These are phyloP conservation scores for Phytophthora kernoviae DNA, from an alignment of 352 stramenopile species.

Conservation along the genomic window DNA sequence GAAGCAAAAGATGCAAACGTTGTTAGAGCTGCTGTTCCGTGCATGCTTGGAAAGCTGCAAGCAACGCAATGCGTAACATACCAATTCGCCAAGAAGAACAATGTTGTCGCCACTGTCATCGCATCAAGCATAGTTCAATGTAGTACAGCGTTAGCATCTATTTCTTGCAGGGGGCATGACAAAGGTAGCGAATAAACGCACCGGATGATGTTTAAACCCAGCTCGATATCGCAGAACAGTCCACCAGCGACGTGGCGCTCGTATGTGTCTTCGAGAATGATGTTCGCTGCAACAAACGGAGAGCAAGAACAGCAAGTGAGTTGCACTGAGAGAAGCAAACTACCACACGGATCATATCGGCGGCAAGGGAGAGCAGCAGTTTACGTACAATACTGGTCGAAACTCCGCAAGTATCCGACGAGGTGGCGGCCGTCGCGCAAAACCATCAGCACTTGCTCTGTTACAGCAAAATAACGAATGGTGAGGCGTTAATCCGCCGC, in stretches of 20 bases:
- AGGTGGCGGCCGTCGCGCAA: constrained; percentile 96
- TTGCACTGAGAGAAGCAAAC: neutral
- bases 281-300: constrained; percentile 82
- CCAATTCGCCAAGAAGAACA: constrained; percentile 84
- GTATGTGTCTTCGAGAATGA: constrained; percentile 96
- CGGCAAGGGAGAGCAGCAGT: neutral
- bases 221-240: constrained; percentile 95
- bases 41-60: neutral
- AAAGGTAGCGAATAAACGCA: constrained; percentile 24
- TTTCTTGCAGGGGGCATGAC: too few relatives aligned
- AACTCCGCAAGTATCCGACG: constrained; percentile 89
- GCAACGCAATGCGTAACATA: constrained; percentile 27
- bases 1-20: neutral
- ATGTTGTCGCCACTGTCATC: constrained; percentile 81
- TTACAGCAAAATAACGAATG: neutral
- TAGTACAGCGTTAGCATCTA: too few relatives aligned
- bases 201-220: constrained; percentile 97
- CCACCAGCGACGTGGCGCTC: constrained; percentile 87
- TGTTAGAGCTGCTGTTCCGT: neutral
- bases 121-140: constrained; percentile 6
- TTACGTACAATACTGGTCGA: constrained; percentile 86
- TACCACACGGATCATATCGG: neutral
- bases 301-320: constrained; percentile 4
- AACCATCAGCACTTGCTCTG: constrained; percentile 92
- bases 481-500: neutral